phyloP scores from a whole-genome alignment of 345 rosid genomes.

The Limnanthes douglasii region DNA sequence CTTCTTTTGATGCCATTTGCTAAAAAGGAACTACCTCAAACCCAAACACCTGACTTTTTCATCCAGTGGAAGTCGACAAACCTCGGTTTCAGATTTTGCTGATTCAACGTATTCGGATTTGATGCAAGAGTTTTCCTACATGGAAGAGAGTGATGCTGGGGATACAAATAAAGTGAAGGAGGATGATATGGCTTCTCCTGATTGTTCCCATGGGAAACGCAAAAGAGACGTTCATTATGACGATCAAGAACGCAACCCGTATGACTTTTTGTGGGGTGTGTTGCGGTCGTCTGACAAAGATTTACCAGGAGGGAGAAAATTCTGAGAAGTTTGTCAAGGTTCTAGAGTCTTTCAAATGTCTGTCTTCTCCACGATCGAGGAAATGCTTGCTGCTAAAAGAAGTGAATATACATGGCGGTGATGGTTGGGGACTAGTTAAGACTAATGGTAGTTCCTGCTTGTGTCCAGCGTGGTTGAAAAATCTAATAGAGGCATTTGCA shows the following conservation, averaged over 20 bases:
- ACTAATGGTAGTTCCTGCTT: conserved; percentile 13
- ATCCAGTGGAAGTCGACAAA: conserved; percentile 3
- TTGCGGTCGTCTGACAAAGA: conserved; percentile 16
- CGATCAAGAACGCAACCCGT: conserved; percentile 10
- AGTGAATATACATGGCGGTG: conserved; percentile 3
- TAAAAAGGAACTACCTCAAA: conserved; percentile 25
- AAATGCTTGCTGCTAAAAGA: conserved; percentile 23
- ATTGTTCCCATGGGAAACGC: conserved; percentile 11
- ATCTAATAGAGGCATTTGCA: too few species aligned
- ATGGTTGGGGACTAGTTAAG: background rate
- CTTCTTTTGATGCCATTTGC: conserved; percentile 38
- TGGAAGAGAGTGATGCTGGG: conserved; percentile 8
- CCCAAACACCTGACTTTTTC: conserved; percentile 12
- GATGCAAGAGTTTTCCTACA: conserved; percentile 37
- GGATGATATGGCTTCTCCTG: background rate
- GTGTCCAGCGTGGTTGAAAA: conserved; percentile 53
- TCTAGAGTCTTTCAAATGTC: too few species aligned
- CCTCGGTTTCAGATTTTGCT: conserved; percentile 22
- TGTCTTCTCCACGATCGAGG: too few species aligned
- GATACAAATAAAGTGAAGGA: conserved; percentile 1
- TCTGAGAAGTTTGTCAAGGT: too few species aligned
- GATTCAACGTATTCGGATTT: conserved; percentile 40
- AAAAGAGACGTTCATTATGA: conserved; percentile 12
- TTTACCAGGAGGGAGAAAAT: conserved; percentile 18
- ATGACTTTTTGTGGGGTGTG: conserved; percentile 23